Evolutionary conservation across 2,329 filamentous ascomycete species (phyloP), one percentile per base, ranked within the genome.

Genomic region (Periconia digitata): DNA sequence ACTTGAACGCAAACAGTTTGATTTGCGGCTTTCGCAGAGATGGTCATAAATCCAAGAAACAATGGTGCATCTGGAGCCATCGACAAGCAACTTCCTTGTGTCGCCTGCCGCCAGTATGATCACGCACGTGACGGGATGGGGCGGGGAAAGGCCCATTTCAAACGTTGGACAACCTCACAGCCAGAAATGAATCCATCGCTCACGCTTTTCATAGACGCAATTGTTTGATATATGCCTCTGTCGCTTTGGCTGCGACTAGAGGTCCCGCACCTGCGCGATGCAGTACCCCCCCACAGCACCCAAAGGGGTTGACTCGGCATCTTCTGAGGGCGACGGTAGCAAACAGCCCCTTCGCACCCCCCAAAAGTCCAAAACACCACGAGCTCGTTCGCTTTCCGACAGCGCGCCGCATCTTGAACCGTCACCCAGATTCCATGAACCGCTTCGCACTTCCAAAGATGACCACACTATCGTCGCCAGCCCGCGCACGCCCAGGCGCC

Each of bases 401-500:
- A 73, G 72, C 45, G 66, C 71, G 16, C 70, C 72, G 27, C 64
- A 69, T 54, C 63, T 78, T 16, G 73, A 73, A 44, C 75, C 75
- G 8, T 76, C 74, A 7, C 75, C 75, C 13, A 75, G 72, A 44
- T 73, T 78, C 54, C 66, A 59, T 40, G 74, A 76, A 55, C 65
- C 71, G 35, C 48, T 56, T 22, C 63, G 63, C 22, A 60, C 62
- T 29, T 69, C 72, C 21, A 76, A 76, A 58, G 75, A 78, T 67
- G 75, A 78, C 59, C 70, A 75, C 56, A 70, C 67, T 49, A 66
- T 71, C 52, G 53, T 71, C 20, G 60, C 70, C 34, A 67, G 66
- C 45, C 74, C 74, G 35, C 70, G 64, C 43, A 95, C 90, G 7
- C 89, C 90, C n/a, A 81, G 84, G 50, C 81, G 87, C 53, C 79